Evolutionary conservation across 2,329 filamentous ascomycete genomes (phyloP).

Genomic region (Nigrospora osmanthi): DNA sequence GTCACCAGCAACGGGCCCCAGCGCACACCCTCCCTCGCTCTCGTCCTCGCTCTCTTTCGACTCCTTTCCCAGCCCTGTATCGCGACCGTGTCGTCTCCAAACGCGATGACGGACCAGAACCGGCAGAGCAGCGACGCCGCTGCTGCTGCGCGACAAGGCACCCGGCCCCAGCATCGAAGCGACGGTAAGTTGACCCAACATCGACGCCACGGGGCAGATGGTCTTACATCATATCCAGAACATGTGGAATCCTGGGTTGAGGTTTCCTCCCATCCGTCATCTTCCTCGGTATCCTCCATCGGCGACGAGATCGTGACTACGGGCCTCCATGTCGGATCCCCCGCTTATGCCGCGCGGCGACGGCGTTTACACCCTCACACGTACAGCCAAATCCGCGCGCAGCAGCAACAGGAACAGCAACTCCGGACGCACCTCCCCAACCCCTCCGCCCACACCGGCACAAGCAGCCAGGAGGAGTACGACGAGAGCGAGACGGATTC

Average conservation of each 20-base stretch:
- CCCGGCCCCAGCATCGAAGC: too few relatives aligned
- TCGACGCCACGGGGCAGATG: too few relatives aligned
- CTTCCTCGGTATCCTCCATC: constrained; percentile 81
- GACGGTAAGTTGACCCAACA: too few relatives aligned
- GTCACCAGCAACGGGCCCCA: too few relatives aligned
- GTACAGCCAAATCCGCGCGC: constrained; percentile 12
- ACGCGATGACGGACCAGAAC: too few relatives aligned
- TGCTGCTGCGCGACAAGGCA: too few relatives aligned
- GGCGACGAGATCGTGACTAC: constrained; percentile 87
- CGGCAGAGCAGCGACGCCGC: too few relatives aligned
- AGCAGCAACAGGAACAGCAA: constrained; percentile 29
- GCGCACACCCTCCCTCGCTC: too few relatives aligned
- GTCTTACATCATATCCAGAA: too few relatives aligned
- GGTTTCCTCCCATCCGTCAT: constrained; percentile 85
- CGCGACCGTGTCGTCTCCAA: too few relatives aligned
- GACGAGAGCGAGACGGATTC: constrained; percentile 90
- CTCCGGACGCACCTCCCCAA: constrained; percentile 9
- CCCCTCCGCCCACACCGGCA: constrained; percentile 32
- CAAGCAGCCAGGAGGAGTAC: constrained; percentile 88
- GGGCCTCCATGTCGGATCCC: constrained; percentile 67
- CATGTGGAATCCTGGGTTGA: constrained; percentile 83
- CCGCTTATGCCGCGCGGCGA: constrained; percentile 50
- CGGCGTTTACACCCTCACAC: constrained; percentile 31
- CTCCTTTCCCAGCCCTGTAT: too few relatives aligned
- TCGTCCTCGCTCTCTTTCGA: too few relatives aligned